Evolutionary conservation across 768 basidiomycete species (phyloP), one percentile per base, ranked within the genome.

Genomic region (Psilocybe subaeruginosa): DNA sequence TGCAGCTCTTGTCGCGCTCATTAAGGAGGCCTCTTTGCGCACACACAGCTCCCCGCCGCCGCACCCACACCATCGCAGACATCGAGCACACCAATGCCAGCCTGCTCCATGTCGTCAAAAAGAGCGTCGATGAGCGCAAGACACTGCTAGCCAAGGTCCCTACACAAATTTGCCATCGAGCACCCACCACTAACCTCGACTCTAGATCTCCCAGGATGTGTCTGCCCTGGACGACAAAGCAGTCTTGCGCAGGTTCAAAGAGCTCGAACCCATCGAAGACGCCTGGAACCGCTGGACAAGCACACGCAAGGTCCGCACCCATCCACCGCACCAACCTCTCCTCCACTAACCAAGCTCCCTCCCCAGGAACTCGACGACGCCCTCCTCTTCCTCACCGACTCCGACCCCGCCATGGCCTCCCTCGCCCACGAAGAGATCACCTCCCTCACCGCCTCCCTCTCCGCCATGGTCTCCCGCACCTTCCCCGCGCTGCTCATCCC

Each of bases 401-500:
- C 88, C 0, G 95, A 97, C 68, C 81, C 86, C 1, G 76, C 82
- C 2, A 89, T 98, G 82, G 89, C 89, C 4, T 72, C 83, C 7
- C 79, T 97, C 58, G 94, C 93, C 0, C 67, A 73, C 1, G 88
- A 90, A 37, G 94, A 95, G 67, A 82, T 87, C 61, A 69, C 71
- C 3, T 56, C 74, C 3, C 82, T 92, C 50, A 71, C 76, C 3
- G 56, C 69, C 8, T 66, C 69, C 3, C 74, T 83, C 48, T 69
- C 72, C 3, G 60, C 73, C 3, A 69, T 78, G 23, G 61, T 81
- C 31, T 71, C 77, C 33, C 66, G 67, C 11, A 85, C 80, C 0
- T 87, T 96, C 67, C 92, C 94, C 0, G 66, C 81, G 0, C 81
- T 95, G 2, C 85, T 97, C 59, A 80, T 92, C 2, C 94, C 93